Conservation (phyloP, 2,329 filamentous ascomycete species). For the Metarhizium robertsii region DNA sequence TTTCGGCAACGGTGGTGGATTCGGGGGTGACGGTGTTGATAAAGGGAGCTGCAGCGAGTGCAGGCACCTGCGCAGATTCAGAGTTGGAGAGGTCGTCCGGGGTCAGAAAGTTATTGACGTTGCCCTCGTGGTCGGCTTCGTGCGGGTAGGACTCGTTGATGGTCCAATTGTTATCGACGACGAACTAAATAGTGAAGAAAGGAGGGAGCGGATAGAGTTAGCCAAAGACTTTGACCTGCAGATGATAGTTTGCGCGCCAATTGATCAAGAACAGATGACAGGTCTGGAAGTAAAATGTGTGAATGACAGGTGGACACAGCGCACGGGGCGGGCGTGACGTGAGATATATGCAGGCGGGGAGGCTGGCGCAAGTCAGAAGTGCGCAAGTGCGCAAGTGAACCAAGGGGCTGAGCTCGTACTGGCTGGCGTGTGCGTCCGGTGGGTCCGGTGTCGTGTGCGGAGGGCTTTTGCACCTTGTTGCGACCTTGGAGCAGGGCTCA, state of each 20-base stretch:
- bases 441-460: conserved; percentile 4
- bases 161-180: conserved; percentile 87
- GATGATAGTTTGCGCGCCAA: conserved; percentile 6
- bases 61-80: conserved; percentile 6
- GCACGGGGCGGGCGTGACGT: conserved; percentile 10
- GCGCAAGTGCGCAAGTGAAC: not conserved
- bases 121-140: conserved; percentile 74
- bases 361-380: conserved; percentile 3
- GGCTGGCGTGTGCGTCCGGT: conserved; percentile 1
- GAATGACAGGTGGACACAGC: conserved; percentile 11
- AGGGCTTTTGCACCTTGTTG: conserved; percentile 4
- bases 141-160: conserved; percentile 71
- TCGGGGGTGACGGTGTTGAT: conserved; percentile 61
- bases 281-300: conserved; percentile 3
- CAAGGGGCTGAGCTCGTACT: conserved; percentile 2
- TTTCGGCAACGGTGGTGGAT: conserved; percentile 56
- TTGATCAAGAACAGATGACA: conserved; percentile 1
- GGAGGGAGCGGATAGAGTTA: conserved; percentile 10
- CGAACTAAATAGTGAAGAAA: conserved; percentile 55
- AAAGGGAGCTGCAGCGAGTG: conserved; percentile 32
- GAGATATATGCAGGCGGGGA: conserved; percentile 17
- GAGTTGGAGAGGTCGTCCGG: conserved; percentile 56
- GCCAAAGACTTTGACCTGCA: conserved; percentile 2
- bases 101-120: conserved; percentile 86
- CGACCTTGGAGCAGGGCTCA: not conserved